These are phyloP conservation scores for Sonneratia caseolaris DNA, from an alignment of 345 rosid species.

Conservation along the genomic window DNA sequence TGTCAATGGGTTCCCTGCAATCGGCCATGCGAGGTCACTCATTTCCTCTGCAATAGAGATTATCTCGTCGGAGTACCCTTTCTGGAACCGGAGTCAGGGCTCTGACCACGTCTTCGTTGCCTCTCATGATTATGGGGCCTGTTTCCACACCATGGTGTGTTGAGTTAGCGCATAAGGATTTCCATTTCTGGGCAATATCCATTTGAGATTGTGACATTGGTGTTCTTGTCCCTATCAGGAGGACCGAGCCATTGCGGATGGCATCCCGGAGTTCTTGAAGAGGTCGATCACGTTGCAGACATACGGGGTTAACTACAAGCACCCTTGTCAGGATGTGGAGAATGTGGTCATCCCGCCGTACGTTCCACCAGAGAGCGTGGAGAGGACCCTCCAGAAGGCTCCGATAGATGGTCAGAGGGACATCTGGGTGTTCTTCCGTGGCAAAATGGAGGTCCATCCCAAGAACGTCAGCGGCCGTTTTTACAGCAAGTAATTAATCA, in stretches of 20 bases:
- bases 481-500: slow-evolving; percentile 66
- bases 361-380: slow-evolving; percentile 49
- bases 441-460: slow-evolving; percentile 96
- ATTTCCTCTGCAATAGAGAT: too few relatives aligned
- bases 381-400: slow-evolving; percentile 30
- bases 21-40: too few relatives aligned
- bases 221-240: slow-evolving; percentile 34
- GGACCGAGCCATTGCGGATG: slow-evolving; percentile 64
- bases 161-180: too few relatives aligned
- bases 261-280: slow-evolving; percentile 75
- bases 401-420: slow-evolving; percentile 51
- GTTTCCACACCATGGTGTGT: slow-evolving; percentile 30
- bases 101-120: too few relatives aligned
- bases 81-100: too few relatives aligned
- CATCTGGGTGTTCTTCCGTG: slow-evolving; percentile 80
- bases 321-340: slow-evolving; percentile 84
- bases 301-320: slow-evolving; percentile 71
- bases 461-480: slow-evolving; percentile 77
- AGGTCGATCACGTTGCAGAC: slow-evolving; percentile 76
- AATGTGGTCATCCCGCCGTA: slow-evolving; percentile 88
- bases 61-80: too few relatives aligned
- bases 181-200: background rate
- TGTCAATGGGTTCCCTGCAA: slow-evolving; percentile 31
- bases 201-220: background rate
- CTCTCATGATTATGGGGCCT: too few relatives aligned